These are phyloP conservation scores for Diplodia scrobiculata DNA, from an alignment of 2,329 filamentous ascomycete species.

Conservation along the genomic window DNA sequence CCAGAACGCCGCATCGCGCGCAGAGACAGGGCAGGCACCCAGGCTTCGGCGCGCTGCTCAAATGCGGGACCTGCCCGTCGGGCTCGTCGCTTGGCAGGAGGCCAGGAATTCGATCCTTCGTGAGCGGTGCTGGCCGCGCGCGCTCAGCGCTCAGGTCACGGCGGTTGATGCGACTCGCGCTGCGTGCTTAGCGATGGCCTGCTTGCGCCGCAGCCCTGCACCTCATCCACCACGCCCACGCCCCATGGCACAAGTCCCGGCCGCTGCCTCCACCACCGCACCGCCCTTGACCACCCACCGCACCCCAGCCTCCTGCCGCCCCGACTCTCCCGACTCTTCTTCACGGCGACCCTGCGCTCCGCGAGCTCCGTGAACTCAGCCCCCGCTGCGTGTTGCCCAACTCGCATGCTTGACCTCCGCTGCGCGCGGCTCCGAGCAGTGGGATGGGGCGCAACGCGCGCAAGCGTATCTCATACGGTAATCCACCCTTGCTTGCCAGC, in stretches of 20 bases:
- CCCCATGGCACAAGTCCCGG: not conserved
- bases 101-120: constrained; percentile 14
- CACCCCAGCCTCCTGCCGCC: not conserved
- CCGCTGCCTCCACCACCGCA: not conserved
- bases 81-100: constrained; percentile 17
- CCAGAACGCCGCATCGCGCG: not conserved
- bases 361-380: not conserved
- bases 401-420: constrained; percentile 16
- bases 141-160: constrained; percentile 5
- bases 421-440: constrained; percentile 23
- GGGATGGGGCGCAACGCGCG: constrained; percentile 56
- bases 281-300: not conserved
- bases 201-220: constrained; percentile 20
- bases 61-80: constrained; percentile 11
- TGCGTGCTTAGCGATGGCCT: constrained; percentile 24
- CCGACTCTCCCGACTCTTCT: not conserved
- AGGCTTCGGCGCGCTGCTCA: not conserved
- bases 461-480: constrained; percentile 58
- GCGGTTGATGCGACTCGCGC: constrained; percentile 2
- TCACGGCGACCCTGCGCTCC: not conserved
- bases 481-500: constrained; percentile 33
- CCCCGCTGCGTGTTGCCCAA: not conserved
- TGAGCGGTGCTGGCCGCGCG: constrained; percentile 1
- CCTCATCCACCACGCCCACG: not conserved
- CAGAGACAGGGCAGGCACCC: not conserved